These are phyloP conservation scores for Pharnaceum exiguum DNA, from an alignment of 148 eudicot genomes.

Conservation along the genomic window DNA sequence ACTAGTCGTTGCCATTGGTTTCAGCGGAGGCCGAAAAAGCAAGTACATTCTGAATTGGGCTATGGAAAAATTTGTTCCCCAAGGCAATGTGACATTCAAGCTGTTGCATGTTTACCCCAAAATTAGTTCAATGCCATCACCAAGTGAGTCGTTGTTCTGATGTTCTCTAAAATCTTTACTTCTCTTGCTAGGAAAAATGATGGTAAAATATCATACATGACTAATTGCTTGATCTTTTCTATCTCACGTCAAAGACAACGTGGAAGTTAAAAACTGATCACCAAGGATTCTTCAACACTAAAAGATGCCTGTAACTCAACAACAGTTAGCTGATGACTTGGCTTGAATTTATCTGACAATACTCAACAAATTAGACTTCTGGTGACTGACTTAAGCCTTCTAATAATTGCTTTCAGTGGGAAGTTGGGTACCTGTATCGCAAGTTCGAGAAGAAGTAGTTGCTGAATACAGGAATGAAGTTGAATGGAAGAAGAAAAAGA, in stretches of 20 bases:
- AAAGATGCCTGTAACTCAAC: too few relatives aligned
- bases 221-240: too few relatives aligned
- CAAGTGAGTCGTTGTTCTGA: conserved; percentile 42
- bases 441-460: conserved; percentile 66
- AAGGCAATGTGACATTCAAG: conserved; percentile 55
- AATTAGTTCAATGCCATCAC: conserved; percentile 66
- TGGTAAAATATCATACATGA: too few relatives aligned
- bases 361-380: neutral
- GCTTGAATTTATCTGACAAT: neutral
- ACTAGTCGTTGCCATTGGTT: conserved; percentile 16
- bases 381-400: conserved; percentile 7
- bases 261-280: too few relatives aligned
- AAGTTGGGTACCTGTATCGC: conserved; percentile 49
- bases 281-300: too few relatives aligned
- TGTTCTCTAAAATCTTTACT: too few relatives aligned
- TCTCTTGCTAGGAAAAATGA: too few relatives aligned
- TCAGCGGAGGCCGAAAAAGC: conserved; percentile 52
- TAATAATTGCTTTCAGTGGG: conserved; percentile 46
- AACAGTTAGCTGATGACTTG: too few relatives aligned
- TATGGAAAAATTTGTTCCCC: conserved; percentile 51
- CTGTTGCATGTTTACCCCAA: conserved; percentile 63
- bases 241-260: too few relatives aligned
- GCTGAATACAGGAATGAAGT: conserved; percentile 47
- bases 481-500: conserved; percentile 57
- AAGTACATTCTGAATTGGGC: conserved; percentile 72